Evolutionary conservation across 2,329 filamentous ascomycete genomes (phyloP).

Genomic region (Amylocarpus encephaloides): DNA sequence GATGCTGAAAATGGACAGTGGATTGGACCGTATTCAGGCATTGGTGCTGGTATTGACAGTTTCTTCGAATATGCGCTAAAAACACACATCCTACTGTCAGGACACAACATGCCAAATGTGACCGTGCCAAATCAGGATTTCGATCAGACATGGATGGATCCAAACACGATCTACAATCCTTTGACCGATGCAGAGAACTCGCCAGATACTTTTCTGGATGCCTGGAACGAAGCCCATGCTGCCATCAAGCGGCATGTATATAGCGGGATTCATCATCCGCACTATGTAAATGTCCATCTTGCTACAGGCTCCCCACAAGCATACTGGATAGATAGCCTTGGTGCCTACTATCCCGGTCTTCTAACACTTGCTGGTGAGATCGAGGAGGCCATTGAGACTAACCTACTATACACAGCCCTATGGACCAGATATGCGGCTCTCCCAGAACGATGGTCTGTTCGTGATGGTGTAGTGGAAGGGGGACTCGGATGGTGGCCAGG

Average conservation of each 20-base stretch:
- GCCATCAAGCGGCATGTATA: slow-evolving; percentile 91
- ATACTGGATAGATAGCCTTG: slow-evolving; percentile 93
- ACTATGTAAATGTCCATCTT: slow-evolving; percentile 87
- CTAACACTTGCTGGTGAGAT: slow-evolving; percentile 81
- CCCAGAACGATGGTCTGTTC: slow-evolving; percentile 88
- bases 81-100: slow-evolving; percentile 83
- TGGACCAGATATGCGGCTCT: slow-evolving; percentile 95
- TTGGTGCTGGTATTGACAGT: slow-evolving; percentile 93
- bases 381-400: slow-evolving; percentile 84
- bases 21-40: slow-evolving; percentile 84
- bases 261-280: slow-evolving; percentile 75
- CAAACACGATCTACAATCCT: slow-evolving; percentile 54
- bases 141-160: slow-evolving; percentile 48
- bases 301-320: slow-evolving; percentile 81
- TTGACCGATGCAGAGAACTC: slow-evolving; percentile 61
- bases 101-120: slow-evolving; percentile 54
- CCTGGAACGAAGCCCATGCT: slow-evolving; percentile 79
- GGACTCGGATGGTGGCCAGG: slow-evolving; percentile 93
- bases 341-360: slow-evolving; percentile 89
- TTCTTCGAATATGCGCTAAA: slow-evolving; percentile 99
- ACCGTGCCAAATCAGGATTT: slow-evolving; percentile 18
- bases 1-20: slow-evolving; percentile 87
- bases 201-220: slow-evolving; percentile 69
- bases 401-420: slow-evolving; percentile 83
- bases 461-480: slow-evolving; percentile 75